A percentile compares a stretch with the other conserved stretches of the same genome.
Conservation (phyloP, 805 yeast genomes). For the Kluyveromyces aestuarii region DNA sequence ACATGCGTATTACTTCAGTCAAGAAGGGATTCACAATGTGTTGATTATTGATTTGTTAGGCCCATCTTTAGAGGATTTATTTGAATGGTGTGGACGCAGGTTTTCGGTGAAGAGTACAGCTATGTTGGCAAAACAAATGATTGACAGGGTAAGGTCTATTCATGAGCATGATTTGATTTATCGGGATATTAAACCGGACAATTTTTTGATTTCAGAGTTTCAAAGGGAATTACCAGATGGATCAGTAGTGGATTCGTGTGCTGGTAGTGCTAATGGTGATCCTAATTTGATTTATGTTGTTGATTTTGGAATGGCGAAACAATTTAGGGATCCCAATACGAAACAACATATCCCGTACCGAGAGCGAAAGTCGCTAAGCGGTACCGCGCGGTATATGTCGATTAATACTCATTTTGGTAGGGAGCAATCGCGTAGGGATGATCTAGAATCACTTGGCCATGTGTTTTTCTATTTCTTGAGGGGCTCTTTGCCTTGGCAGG, state of each 20-base stretch:
- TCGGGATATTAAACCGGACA: slow-evolving; percentile 79
- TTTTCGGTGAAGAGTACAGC: slow-evolving; percentile 66
- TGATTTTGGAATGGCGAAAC: slow-evolving; percentile 85
- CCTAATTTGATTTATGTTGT: slow-evolving; percentile 64
- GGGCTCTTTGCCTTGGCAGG: slow-evolving; percentile 85
- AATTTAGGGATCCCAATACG: slow-evolving; percentile 70
- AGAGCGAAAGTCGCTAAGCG: slow-evolving; percentile 71
- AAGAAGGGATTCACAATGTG: slow-evolving; percentile 74
- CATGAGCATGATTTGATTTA: slow-evolving; percentile 72
- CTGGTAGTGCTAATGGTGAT: slow-evolving; percentile 49
- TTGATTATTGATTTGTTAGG: slow-evolving; percentile 69
- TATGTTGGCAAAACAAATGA: slow-evolving; percentile 71
- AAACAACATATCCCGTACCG: slow-evolving; percentile 77
- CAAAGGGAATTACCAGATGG: slow-evolving; percentile 16
- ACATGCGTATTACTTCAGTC: slow-evolving; percentile 78
- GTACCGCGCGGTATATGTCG: slow-evolving; percentile 83
- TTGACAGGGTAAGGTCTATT: slow-evolving; percentile 57
- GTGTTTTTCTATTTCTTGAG: slow-evolving; percentile 71
- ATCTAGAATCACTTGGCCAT: slow-evolving; percentile 73
- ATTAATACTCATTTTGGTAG: slow-evolving; percentile 82
- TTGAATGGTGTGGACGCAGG: slow-evolving; percentile 80
- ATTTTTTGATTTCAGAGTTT: slow-evolving; percentile 46
- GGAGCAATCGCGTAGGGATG: slow-evolving; percentile 78
- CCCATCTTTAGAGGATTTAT: slow-evolving; percentile 73
- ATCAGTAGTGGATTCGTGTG: slow-evolving; percentile 23